Evolutionary conservation across 2,329 filamentous ascomycete species (phyloP), one percentile per base, ranked within the genome.

Genomic region (Thielaviopsis ethacetica): DNA sequence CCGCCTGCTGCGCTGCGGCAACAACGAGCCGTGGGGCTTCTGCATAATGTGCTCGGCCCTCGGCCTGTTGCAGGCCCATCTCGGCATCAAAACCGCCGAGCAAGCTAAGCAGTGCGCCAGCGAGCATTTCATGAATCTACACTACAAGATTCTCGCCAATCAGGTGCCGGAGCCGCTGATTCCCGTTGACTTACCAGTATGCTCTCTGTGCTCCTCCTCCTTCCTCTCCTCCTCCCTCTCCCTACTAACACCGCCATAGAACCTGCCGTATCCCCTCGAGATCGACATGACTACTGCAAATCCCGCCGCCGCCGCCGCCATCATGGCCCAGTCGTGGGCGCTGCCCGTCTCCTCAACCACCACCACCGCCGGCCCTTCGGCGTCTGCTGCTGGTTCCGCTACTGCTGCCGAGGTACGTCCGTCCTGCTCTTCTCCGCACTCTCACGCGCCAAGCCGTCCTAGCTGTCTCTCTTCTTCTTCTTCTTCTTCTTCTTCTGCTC

Each of bases 1-100:
- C 63, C 75, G 79, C 1, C 74, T 83, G 7, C 67, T 83, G 24
- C 72, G 79, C n/a, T 81, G 78, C 62, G 80, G 80, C 17, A 82
- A 82, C 69, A 80, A 81, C 64, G 80, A 83, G 65, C 80, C 80
- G 0, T 83, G 80, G 80, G 79, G 79, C 19, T 82, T 82, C 67
- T 79, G 76, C 59, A 81, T 81, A 66, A 80, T 83, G 76, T 83
- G 79, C 63, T 78, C 79, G 2, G 78, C 80, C 0, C 72, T 77
- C 26, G 80, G 80, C 2, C 71, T 83, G 10, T 71, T 83, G 24
- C 79, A 83, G 66, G 77, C 78, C 0, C 80, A 83, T 62, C 70
- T 83, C 15, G 78, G 76, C 27, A 75, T 75, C 60, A 82, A 82
- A 70, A 75, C 78, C 7, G 66, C 75, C 17, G 77, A 81, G 63